Evolutionary conservation across 164 flowering plant species (phyloP).

Genomic region (Litsea cubeba): DNA sequence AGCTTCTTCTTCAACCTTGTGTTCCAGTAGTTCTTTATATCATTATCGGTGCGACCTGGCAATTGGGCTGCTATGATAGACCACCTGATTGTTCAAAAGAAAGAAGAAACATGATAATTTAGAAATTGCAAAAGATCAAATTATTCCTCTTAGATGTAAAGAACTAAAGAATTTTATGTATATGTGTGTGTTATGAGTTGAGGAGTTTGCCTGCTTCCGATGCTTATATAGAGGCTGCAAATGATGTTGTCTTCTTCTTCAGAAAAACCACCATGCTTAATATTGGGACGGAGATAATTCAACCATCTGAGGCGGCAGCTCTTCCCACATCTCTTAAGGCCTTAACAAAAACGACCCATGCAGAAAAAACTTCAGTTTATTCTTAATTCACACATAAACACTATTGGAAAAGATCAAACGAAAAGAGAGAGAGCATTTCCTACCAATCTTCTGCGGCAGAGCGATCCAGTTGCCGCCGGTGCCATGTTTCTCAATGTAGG

Average conservation of each 20-base stretch:
- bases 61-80: constrained; percentile 80
- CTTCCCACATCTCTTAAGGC: constrained; percentile 86
- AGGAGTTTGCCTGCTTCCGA: constrained; percentile 71
- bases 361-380: background rate
- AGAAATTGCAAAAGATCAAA: background rate
- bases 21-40: constrained; percentile 90
- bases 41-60: constrained; percentile 84
- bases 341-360: constrained; percentile 24
- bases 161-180: background rate
- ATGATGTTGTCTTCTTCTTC: constrained; percentile 90
- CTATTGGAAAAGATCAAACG: too few relatives aligned
- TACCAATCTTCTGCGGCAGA: constrained; percentile 80
- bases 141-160: too few relatives aligned
- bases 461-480: constrained; percentile 93
- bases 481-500: constrained; percentile 60
- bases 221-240: constrained; percentile 65
- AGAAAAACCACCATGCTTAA: constrained; percentile 83
- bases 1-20: constrained; percentile 84
- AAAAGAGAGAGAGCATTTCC: background rate
- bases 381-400: background rate
- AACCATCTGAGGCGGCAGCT: constrained; percentile 88
- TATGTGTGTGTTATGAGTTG: background rate
- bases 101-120: background rate
- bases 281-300: constrained; percentile 81
- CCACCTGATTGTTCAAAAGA: constrained; percentile 44